Base-by-base conservation (phyloP, 1,284 basidiomycete genomes). In the Papiliotrema nemorosa region DNA sequence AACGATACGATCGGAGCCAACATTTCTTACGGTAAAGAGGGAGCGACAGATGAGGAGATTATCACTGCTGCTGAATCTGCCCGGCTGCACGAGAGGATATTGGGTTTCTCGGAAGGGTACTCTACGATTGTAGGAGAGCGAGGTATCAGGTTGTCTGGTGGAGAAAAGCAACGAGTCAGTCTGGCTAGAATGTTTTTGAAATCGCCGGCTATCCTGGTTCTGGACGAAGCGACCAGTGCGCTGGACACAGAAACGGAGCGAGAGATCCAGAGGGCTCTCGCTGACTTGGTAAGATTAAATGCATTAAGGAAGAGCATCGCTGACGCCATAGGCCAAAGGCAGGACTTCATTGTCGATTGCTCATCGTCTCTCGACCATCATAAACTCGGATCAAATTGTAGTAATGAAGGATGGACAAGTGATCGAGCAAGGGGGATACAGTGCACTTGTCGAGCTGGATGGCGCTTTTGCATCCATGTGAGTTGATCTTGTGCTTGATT, bases 221-320 rank as follows among this genome's bases (percentile, higher is more conserved):
- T 98, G 62, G 94, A 98, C 67, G 94, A 98, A 77, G 94, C 96
- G 84, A 98, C 96, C 0, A 93, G 90, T 0, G 91, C 94, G 0
- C 76, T 98, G 51, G 96, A 98, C 67, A 88, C 88, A 0, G 87
- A 90, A 60, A 97, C 94, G 0, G 94, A 98, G 44, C 47, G 69
- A 24, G 70, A 70, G 40, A 73, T 73, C 44, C 70, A 73, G 46
- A 55, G 57, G 38, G 63, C 68, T 2, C 60, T 73, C 66, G 81
- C 85, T 0, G 91, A 94, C 63, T 77, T 98, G 38, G 97, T 97
- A 88, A 81, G 83, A 7, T 31, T 31, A 90, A 7, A 90, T 63
- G 86, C 94, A 71, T 85, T 43, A 14, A 31, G 29, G 29, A 31
- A 14, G 14, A 31, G 18, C 21, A 16, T 22, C 22, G 34, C 31